Percentiles rank a stretch among this genome's conserved stretches.
Evolutionary conservation across 352 stramenopile species (phyloP).

Genomic region (Aphanomyces stellatus): DNA sequence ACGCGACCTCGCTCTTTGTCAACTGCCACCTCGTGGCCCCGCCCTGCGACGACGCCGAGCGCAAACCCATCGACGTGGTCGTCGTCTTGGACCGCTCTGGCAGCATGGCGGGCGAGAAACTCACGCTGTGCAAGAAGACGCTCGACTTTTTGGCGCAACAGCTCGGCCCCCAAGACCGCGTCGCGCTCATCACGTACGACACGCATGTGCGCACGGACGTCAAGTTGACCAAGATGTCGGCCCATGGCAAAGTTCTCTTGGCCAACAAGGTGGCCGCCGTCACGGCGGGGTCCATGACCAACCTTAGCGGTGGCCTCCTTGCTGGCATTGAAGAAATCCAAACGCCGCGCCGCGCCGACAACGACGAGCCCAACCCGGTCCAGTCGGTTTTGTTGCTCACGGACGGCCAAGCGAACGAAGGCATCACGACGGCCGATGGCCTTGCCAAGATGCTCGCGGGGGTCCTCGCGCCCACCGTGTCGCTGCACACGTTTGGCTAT

Average conservation of each 20-base stretch:
- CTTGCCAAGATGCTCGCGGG: conserved; percentile 7
- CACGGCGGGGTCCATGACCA: conserved; percentile 32
- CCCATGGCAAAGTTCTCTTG: conserved; percentile 26
- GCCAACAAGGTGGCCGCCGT: conserved; percentile 28
- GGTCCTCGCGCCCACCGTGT: neutral
- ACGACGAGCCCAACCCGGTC: conserved; percentile 29
- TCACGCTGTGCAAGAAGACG: conserved; percentile 51
- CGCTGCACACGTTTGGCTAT: conserved; percentile 53
- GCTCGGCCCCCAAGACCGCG: conserved; percentile 35
- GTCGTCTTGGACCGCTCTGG: conserved; percentile 42
- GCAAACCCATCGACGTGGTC: conserved; percentile 39
- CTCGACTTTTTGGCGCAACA: conserved; percentile 33
- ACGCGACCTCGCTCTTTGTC: neutral
- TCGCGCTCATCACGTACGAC: conserved; percentile 46
- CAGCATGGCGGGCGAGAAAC: conserved; percentile 37
- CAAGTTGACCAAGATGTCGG: conserved; percentile 27
- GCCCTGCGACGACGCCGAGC: conserved; percentile 10
- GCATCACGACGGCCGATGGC: conserved; percentile 17
- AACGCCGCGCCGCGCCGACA: neutral
- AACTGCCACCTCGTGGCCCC: conserved; percentile 4
- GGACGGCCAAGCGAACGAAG: conserved; percentile 47
- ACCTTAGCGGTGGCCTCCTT: conserved; percentile 40
- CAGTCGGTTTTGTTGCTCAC: conserved; percentile 44
- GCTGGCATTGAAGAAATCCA: conserved; percentile 24
- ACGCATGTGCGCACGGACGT: conserved; percentile 33